Base-by-base conservation (phyloP, 1,139 yeast species). In the Sugiyamaella pinicola region DNA sequence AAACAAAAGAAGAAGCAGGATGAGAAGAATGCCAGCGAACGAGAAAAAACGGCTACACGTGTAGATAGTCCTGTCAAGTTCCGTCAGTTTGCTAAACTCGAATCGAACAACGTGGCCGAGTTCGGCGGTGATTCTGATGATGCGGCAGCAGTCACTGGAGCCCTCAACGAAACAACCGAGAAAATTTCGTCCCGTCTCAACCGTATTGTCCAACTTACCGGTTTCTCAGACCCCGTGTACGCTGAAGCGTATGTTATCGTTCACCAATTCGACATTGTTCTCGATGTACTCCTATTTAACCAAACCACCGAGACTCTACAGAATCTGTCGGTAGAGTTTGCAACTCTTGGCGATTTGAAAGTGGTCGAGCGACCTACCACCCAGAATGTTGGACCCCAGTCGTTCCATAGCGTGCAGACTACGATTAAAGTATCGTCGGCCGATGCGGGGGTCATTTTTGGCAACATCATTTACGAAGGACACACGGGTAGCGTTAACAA, bases 201-300 rank as follows among this genome's bases (percentile, higher is more conserved):
- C 69, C 89, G 88, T 70, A 88, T 95, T 64, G 84, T 90, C 52
- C 98, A 89, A 69, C 81, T 95, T 61, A 93, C 99, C 28, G 99
- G 99, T 34, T 95, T 90, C 72, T 87, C 96, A 0, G 99, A 95
- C 69, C 96, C 99, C 21, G 95, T 95, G 38, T 95, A 95, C 67
- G 98, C 96, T 4, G 99, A 95, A 73, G 99, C 98, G 0, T 88
- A 86, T 66, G 88, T 95, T 61, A 88, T 88, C 61, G 95, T 90
- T 19, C 96, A 93, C 64, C 99, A 95, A 72, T 93, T 87, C 69
- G 99, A 95, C 70, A 96, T 95, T 63, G 93, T 90, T 0, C 78
- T 95, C 65, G 99, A 95, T 65, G 97, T 95, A 22, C 76, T 95
- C 67, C 77, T 95, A 61, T 98, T 95, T 48, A 95, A 95, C 69